Evolutionary conservation across 768 basidiomycete genomes (phyloP).

Genomic region (Daedalea quercina): DNA sequence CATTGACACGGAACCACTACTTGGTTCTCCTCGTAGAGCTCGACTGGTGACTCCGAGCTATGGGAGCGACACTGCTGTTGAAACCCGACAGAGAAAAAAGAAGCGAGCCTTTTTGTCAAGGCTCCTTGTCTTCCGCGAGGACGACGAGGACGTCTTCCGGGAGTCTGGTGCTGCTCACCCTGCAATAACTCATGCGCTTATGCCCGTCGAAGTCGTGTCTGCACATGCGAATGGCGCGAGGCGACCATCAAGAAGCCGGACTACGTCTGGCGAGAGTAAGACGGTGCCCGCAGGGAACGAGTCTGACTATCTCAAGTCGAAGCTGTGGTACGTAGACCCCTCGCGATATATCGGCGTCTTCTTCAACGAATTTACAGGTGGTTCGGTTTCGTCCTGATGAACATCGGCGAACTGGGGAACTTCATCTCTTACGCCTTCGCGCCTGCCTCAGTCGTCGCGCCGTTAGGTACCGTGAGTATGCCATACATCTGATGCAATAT

Average conservation of each 20-base stretch:
- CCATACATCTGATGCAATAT: slow-evolving; percentile 1
- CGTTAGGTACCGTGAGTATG: slow-evolving; percentile 80
- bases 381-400: slow-evolving; percentile 84
- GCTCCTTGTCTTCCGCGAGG: slow-evolving; percentile 10
- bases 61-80: not conserved
- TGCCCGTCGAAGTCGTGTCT: slow-evolving; percentile 13
- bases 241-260: not conserved
- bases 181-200: slow-evolving; percentile 12
- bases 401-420: slow-evolving; percentile 84
- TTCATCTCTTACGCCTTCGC: slow-evolving; percentile 89
- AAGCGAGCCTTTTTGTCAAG: not conserved
- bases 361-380: slow-evolving; percentile 48
- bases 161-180: slow-evolving; percentile 11
- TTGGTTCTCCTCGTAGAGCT: not conserved
- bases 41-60: not conserved
- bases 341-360: too few species aligned
- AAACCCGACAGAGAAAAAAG: not conserved
- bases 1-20: slow-evolving; percentile 15
- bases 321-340: slow-evolving; percentile 56
- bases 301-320: slow-evolving; percentile 75
- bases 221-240: not conserved
- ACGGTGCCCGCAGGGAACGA: slow-evolving; percentile 40
- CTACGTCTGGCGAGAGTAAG: not conserved
- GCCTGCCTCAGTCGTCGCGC: slow-evolving; percentile 90
- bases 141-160: slow-evolving; percentile 1